Base-by-base conservation (phyloP, 192 early-diverging fungal species). In the Lobosporangium transversale region DNA sequence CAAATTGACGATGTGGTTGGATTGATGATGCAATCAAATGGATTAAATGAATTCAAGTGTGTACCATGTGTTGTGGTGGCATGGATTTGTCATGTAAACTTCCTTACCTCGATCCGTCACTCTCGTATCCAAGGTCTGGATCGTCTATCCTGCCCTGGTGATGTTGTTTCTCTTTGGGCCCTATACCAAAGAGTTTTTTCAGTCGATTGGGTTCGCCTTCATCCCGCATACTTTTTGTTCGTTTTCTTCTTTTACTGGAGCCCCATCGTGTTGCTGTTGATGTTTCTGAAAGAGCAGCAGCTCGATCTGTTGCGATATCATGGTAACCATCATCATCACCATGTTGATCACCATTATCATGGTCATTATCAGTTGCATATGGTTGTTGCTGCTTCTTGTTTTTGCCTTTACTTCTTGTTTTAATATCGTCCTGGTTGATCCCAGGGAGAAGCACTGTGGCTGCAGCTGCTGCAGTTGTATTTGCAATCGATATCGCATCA, bases 141-240 rank as follows among this genome's bases (percentile, higher is more conserved):
- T 59, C 48, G 20, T 66, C 63, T 5, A 58, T 15, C 17, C 6
- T n/a, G 27, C 58, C 55, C 15, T 64, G 45, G 53, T 60, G 18
- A 12, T 54, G 51, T n/a, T 17, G 31, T 32, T 17, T 33, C n/a
- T 51, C 55, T 23, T 56, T 55, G 26, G 31, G 43, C 5, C 27
- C 12, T n/a, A n/a, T n/a, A 23, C 71, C 52, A 26, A 75, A 43
- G 8, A 75, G n/a, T 35, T 54, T 66, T 33, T 66, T 59, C 29
- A 75, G 17, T 42, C 58, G 29, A 49, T 45, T 61, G 2, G 40
- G 42, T 27, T 75, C 71, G 4, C 63, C 71, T 14, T 75, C 71
- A 18, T 75, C 71, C 24, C 70, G 20, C 61, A 74, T 58, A 14
- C 70, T 74, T 32, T 61, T 66, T 10, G 71, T 75, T 1, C 57